Conservation (phyloP, 768 basidiomycete species). For the Kwoniella europaea region DNA sequence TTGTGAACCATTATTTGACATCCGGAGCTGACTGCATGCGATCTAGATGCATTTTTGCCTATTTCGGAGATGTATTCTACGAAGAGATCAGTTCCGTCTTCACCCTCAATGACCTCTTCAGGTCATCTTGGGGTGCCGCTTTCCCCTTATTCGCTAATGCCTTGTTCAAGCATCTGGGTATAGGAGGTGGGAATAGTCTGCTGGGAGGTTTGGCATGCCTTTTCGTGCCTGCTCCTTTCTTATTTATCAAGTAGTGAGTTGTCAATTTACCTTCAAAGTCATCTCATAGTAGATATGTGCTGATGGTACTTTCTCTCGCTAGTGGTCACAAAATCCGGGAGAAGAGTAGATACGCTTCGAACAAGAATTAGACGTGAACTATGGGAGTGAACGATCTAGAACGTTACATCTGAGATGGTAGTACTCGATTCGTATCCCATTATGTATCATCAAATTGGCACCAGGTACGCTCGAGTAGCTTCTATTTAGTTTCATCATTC, state of each 20-base stretch:
- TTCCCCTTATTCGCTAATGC: conserved; percentile 30
- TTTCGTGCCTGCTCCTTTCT: conserved; percentile 32
- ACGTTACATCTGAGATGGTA: no score
- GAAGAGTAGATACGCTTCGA: conserved; percentile 19
- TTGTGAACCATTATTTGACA: no score
- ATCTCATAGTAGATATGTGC: background rate
- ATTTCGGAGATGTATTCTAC: conserved; percentile 20
- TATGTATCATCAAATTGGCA: no score
- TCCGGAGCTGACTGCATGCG: background rate
- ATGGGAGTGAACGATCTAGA: background rate
- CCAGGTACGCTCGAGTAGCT: no score
- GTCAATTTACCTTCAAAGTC: background rate
- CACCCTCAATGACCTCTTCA: conserved; percentile 29
- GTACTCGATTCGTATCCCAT: no score
- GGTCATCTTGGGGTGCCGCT: conserved; percentile 27
- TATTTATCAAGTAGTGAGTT: conserved; percentile 36
- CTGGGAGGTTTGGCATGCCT: conserved; percentile 21
- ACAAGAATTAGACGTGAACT: conserved; percentile 10
- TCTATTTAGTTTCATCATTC: no score
- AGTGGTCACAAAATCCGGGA: conserved; percentile 26
- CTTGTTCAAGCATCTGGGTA: conserved; percentile 26
- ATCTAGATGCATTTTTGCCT: background rate
- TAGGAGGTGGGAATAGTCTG: conserved; percentile 22
- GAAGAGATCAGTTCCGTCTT: conserved; percentile 24
- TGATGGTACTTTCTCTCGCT: background rate